Evolutionary conservation across 257 asterid species (phyloP).

Genomic region (Craterostigma plantagineum): DNA sequence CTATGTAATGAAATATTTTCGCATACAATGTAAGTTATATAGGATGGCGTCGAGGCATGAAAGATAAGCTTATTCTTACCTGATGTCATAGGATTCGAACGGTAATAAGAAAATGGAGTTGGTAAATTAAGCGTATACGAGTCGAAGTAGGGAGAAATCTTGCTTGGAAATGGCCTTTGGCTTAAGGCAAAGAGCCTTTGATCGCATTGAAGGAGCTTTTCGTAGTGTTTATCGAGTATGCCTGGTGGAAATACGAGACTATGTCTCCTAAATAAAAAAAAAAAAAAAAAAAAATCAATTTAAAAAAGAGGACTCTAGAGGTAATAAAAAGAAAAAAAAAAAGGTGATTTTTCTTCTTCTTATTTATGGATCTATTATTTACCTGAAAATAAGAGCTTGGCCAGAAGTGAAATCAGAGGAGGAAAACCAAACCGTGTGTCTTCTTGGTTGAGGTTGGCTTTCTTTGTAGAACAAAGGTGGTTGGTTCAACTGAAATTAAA

Average conservation of each 20-base stretch:
- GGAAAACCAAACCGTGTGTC: slow-evolving; percentile 57
- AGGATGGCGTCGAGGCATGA: too few relatives aligned
- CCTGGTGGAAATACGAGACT: slow-evolving; percentile 28
- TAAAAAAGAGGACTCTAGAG: not conserved
- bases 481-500: slow-evolving; percentile 29
- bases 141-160: slow-evolving; percentile 22
- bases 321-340: not conserved
- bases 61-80: too few relatives aligned
- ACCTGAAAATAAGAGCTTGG: slow-evolving; percentile 48
- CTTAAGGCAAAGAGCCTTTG: slow-evolving; percentile 16
- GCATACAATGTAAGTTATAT: too few relatives aligned
- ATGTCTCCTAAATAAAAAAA: slow-evolving; percentile 63
- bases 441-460: slow-evolving; percentile 51
- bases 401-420: slow-evolving; percentile 58
- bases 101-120: too few relatives aligned
- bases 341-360: not conserved
- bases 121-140: not conserved
- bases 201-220: slow-evolving; percentile 31
- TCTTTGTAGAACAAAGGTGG: slow-evolving; percentile 46
- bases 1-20: too few relatives aligned
- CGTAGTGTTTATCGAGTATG: slow-evolving; percentile 30
- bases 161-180: slow-evolving; percentile 28
- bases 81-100: too few relatives aligned
- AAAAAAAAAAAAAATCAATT: not conserved
- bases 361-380: too few relatives aligned